Conservation (phyloP, 1,139 yeast genomes). For the Blastobotrys illinoisensis region DNA sequence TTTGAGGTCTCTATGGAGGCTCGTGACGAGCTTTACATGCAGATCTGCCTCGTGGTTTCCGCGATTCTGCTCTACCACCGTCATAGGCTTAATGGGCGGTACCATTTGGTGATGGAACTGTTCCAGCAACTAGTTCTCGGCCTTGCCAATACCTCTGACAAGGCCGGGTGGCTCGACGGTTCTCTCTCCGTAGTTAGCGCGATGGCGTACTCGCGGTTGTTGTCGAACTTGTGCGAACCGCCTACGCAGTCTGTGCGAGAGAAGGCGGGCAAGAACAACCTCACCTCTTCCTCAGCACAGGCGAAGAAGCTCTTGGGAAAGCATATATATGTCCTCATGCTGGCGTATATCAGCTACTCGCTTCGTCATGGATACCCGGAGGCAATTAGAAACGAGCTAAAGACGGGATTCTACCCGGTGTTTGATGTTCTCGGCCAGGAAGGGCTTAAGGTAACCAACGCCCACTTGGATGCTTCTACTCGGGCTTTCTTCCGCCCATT, state of each 20-base stretch:
- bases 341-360: slow-evolving; percentile 45
- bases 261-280: slow-evolving; percentile 27
- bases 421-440: slow-evolving; percentile 64
- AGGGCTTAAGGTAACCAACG: slow-evolving; percentile 61
- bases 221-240: slow-evolving; percentile 74
- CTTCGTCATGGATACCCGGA: slow-evolving; percentile 47
- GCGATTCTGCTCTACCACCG: slow-evolving; percentile 60
- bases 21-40: slow-evolving; percentile 10
- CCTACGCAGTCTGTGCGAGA: slow-evolving; percentile 31
- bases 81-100: slow-evolving; percentile 61
- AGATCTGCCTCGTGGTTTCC: slow-evolving; percentile 18
- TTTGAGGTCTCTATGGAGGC: slow-evolving; percentile 6
- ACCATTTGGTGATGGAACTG: slow-evolving; percentile 54
- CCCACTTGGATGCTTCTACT: slow-evolving; percentile 67
- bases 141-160: slow-evolving; percentile 14
- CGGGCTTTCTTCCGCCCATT: slow-evolving; percentile 61
- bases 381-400: slow-evolving; percentile 46
- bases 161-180: slow-evolving; percentile 10
- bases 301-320: slow-evolving; percentile 58
- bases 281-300: slow-evolving; percentile 52
- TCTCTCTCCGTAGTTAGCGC: slow-evolving; percentile 29
- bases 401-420: slow-evolving; percentile 54
- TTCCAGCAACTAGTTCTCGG: slow-evolving; percentile 43
- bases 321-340: slow-evolving; percentile 56
- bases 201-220: slow-evolving; percentile 48